Base-by-base conservation (phyloP, 1,139 yeast genomes). In the Nakaseomyces nivariensis region DNA sequence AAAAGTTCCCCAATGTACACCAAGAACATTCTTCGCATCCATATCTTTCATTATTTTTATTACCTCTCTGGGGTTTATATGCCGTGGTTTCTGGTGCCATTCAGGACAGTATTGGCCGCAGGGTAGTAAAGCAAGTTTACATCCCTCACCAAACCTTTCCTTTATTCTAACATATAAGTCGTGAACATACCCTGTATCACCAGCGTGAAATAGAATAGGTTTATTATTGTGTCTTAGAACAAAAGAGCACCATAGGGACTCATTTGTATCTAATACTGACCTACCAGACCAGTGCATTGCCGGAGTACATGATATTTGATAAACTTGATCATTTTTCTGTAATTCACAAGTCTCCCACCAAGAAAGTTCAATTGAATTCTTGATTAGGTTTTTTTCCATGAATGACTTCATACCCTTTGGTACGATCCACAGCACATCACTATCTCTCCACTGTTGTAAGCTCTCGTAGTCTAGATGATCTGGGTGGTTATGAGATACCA, bases 271-370 rank as follows among this genome's bases (percentile, higher is more conserved):
- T 29, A 82, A 63, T 31, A 90, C 67, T 45, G 78, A 77, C 43
- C 96, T 68, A 0, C 97, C 97, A 1, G 95, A 85, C 97, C 97
- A 90, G 67, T 90, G 97, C 97, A 90, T 90, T 0, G 97, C 88
- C 0, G 97, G 97, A 0, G 94, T 78, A 67, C 97, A 87, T 1
- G 87, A 89, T 33, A 90, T 72, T 57, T 86, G 90, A 71, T 85
- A 88, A 5, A n/a, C 45, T 25, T 75, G 71, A 51, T 79, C 82
- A 1, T 71, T 68, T 59, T 60, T 58, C 17, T 69, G 69, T 46
- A 84, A 61, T 5, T 76, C 71, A 3, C 77, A 64, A 17, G 76
- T 72, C 49, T 89, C 90, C 97, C 97, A 90, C 97, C 97, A 90
- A 58, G 85, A 83, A 79, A 90, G 72, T 64, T 90, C 97, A 1